phyloP scores from a whole-genome alignment of 306 rosid genomes.

The Malus fusca region DNA sequence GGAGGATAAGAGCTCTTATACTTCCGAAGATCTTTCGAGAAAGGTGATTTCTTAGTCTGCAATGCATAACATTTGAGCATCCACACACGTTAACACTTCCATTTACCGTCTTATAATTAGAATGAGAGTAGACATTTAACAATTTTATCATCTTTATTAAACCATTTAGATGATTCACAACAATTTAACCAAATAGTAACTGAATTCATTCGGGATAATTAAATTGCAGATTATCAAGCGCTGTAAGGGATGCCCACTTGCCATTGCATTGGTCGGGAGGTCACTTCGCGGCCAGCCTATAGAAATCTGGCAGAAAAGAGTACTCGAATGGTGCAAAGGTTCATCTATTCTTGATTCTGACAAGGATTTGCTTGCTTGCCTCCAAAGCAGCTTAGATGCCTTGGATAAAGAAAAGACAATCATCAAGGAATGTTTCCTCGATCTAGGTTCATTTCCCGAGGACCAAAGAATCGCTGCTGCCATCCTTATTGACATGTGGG shows the following conservation, averaged over 20 bases:
- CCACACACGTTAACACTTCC: not conserved
- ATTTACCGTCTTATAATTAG: not conserved
- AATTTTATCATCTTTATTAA: slow-evolving; percentile 18
- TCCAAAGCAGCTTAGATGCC: slow-evolving; percentile 34
- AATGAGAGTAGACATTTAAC: not conserved
- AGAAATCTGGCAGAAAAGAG: slow-evolving; percentile 24
- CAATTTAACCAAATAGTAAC: not conserved
- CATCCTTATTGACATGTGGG: slow-evolving; percentile 54
- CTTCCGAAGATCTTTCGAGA: slow-evolving; percentile 22
- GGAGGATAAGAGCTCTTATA: slow-evolving; percentile 9
- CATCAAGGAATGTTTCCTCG: slow-evolving; percentile 47
- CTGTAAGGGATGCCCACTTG: slow-evolving; percentile 47
- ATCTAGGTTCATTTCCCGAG: slow-evolving; percentile 59
- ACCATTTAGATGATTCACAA: not conserved
- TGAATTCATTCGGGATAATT: not conserved
- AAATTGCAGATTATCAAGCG: slow-evolving; percentile 40
- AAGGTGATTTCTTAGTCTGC: slow-evolving; percentile 34
- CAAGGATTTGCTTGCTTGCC: slow-evolving; percentile 18
- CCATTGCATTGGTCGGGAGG: slow-evolving; percentile 29
- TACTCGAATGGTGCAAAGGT: slow-evolving; percentile 16
- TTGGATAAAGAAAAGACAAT: slow-evolving; percentile 9
- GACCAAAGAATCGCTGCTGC: slow-evolving; percentile 49
- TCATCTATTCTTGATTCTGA: slow-evolving; percentile 20
- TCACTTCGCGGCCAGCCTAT: slow-evolving; percentile 21
- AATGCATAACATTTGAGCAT: not conserved